Evolutionary conservation across 495 filamentous ascomycete species (phyloP).

Genomic region (Jackrogersella multiformis): DNA sequence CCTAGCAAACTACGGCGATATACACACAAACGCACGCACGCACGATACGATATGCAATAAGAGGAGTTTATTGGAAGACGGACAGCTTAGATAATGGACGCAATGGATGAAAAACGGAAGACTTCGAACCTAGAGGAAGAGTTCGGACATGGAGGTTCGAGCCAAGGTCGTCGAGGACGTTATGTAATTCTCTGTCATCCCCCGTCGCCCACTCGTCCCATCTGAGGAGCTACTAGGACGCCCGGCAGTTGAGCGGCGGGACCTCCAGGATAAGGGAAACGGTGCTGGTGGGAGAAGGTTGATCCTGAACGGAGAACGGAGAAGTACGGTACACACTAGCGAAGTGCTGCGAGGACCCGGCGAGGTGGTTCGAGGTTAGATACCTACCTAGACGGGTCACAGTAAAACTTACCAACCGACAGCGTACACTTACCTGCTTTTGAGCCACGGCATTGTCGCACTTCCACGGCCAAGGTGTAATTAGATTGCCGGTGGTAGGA

Average conservation of each 20-base stretch:
- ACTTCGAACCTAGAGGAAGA: not conserved
- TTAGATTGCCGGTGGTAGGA: not conserved
- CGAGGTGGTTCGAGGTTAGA: not conserved
- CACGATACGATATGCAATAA: no score
- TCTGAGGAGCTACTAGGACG: constrained; percentile 18
- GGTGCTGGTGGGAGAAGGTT: constrained; percentile 30
- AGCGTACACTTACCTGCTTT: not conserved
- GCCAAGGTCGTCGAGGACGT: constrained; percentile 6
- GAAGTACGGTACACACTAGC: not conserved
- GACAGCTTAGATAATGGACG: not conserved
- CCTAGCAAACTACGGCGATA: not conserved
- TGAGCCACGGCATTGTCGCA: constrained; percentile 1
- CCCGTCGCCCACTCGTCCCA: not conserved
- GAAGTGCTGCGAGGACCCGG: constrained; percentile 8
- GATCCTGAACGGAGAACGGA: constrained; percentile 21
- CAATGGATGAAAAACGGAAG: not conserved
- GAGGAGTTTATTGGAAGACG: not conserved
- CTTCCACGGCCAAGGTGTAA: not conserved
- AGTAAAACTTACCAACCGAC: not conserved
- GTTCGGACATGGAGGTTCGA: not conserved
- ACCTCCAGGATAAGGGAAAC: constrained; percentile 6
- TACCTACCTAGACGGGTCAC: no score
- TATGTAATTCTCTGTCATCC: constrained; percentile 42
- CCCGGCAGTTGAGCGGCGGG: constrained; percentile 35
- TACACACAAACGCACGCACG: no score